Evolutionary conservation across 1,284 basidiomycete genomes (phyloP).

Genomic region (Sporisorium scitamineum): DNA sequence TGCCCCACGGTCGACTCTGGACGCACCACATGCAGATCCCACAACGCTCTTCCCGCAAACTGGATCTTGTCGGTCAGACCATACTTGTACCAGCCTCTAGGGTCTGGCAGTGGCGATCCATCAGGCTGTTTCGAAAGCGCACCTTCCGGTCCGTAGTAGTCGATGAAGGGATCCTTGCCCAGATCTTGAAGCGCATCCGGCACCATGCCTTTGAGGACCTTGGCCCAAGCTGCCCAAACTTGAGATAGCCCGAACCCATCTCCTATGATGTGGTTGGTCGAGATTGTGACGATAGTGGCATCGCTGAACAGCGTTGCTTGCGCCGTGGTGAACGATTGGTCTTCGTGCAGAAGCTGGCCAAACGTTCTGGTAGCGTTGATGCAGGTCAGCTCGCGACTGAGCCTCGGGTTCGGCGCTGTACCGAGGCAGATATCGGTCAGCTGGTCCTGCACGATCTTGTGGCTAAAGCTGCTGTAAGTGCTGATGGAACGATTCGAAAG

Average conservation of each 20-base stretch:
- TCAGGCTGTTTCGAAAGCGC: background rate
- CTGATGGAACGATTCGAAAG: background rate
- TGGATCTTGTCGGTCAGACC: background rate
- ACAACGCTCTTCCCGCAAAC: background rate
- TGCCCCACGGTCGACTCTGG: background rate
- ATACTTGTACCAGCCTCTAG: background rate
- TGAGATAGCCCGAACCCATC: background rate
- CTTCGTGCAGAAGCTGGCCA: background rate
- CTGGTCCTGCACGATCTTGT: background rate
- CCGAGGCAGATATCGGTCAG: background rate
- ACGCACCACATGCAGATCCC: background rate
- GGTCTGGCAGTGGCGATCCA: background rate
- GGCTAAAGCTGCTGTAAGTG: background rate
- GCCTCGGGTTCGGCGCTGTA: background rate
- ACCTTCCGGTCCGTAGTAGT: background rate
- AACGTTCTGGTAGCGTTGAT: background rate
- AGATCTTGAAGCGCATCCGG: background rate
- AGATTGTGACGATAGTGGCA: background rate
- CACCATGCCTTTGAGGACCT: background rate
- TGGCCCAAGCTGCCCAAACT: background rate
- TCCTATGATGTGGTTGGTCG: background rate
- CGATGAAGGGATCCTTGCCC: background rate
- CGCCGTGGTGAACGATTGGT: background rate
- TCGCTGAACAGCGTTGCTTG: constrained; percentile 1
- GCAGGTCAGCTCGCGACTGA: background rate